These are phyloP conservation scores for Fusarium luffae DNA, from an alignment of 2,329 filamentous ascomycete species.

Conservation along the genomic window DNA sequence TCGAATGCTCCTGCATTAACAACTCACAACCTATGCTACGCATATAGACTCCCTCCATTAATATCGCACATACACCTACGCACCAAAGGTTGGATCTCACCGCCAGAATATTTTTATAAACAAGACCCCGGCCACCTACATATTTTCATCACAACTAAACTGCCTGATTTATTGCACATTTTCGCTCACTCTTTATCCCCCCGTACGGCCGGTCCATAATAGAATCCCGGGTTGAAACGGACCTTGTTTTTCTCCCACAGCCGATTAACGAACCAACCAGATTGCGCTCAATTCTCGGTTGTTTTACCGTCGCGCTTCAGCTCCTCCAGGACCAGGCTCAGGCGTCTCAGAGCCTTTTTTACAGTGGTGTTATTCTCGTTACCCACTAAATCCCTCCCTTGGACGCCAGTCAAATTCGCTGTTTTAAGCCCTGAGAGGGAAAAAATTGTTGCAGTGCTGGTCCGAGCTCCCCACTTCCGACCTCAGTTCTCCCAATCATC, in stretches of 20 bases:
- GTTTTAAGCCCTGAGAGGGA: conserved; percentile 32
- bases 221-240: conserved; percentile 28
- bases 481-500: conserved; percentile 39
- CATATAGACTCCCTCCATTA: conserved; percentile 26
- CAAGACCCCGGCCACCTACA: conserved; percentile 17
- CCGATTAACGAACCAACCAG: conserved; percentile 35
- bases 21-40: conserved; percentile 21
- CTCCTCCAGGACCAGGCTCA: conserved; percentile 11
- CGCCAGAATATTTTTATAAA: conserved; percentile 24
- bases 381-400: conserved; percentile 36
- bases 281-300: conserved; percentile 17
- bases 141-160: conserved; percentile 17
- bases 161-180: conserved; percentile 19
- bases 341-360: conserved; percentile 13
- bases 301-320: conserved; percentile 19
- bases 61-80: conserved; percentile 8
- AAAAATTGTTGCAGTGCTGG: conserved; percentile 38
- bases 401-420: conserved; percentile 32
- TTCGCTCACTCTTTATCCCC: conserved; percentile 7
- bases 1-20: conserved; percentile 31
- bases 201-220: conserved; percentile 20
- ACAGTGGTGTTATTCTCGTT: conserved; percentile 21
- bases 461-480: conserved; percentile 42
- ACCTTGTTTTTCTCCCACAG: conserved; percentile 16
- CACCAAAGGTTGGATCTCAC: conserved; percentile 9